Conservation (phyloP, 495 filamentous ascomycete genomes). For the Aspergillus mulundensis region DNA sequence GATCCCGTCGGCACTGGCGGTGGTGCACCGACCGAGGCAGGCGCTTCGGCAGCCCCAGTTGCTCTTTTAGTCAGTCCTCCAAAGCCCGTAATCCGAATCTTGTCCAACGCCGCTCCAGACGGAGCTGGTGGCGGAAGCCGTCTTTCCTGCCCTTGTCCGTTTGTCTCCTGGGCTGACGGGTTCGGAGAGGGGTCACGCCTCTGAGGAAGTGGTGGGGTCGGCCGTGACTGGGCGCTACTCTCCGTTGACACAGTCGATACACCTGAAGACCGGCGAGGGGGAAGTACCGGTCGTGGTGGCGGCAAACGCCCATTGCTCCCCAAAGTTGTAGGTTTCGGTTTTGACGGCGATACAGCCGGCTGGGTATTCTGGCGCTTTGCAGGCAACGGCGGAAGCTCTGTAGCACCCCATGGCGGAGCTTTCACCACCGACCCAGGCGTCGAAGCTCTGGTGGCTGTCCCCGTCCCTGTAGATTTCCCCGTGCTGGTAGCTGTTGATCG, state of each 20-base stretch:
- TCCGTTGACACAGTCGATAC: conserved; percentile 9
- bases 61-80: conserved; percentile 32
- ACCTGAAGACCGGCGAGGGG: conserved; percentile 19
- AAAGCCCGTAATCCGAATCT: conserved; percentile 38
- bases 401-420: conserved; percentile 45
- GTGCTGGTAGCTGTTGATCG: conserved; percentile 35
- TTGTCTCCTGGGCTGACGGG: conserved; percentile 12
- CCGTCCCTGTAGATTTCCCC: conserved; percentile 24
- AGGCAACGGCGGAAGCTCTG: conserved; percentile 43
- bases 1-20: conserved; percentile 56
- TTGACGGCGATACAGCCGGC: conserved; percentile 18
- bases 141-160: conserved; percentile 19
- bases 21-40: conserved; percentile 32
- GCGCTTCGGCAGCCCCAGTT: conserved; percentile 13
- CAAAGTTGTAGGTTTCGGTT: conserved; percentile 21
- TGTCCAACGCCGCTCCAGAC: conserved; percentile 24
- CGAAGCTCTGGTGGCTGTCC: conserved; percentile 27
- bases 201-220: conserved; percentile 29
- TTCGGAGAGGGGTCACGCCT: conserved; percentile 22
- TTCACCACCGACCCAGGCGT: conserved; percentile 24
- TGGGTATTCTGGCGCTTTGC: conserved; percentile 29
- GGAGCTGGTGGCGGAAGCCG: conserved; percentile 36
- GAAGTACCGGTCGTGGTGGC: conserved; percentile 13
- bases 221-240: conserved; percentile 7
- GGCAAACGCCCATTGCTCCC: conserved; percentile 19